These are phyloP conservation scores for Austroboletus olivaceoglutinosus DNA, from an alignment of 1,284 basidiomycete species.

Conservation along the genomic window DNA sequence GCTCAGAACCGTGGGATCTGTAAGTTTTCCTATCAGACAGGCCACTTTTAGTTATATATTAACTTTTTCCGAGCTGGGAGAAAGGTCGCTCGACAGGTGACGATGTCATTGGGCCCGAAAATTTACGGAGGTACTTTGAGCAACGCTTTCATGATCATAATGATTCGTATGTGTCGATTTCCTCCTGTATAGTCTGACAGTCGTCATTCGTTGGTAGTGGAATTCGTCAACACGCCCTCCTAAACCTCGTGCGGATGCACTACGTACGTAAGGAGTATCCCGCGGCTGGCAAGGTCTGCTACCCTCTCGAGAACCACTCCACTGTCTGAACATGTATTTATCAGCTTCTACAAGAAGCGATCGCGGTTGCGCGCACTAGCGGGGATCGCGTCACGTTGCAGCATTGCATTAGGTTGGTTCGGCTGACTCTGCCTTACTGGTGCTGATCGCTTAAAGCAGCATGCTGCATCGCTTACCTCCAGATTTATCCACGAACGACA, in stretches of 20 bases:
- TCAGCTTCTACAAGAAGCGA: constrained; percentile 71
- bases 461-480: constrained; percentile 66
- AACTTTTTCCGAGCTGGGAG: constrained; percentile 54
- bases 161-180: constrained; percentile 60
- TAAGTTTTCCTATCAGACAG: constrained; percentile 34
- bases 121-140: constrained; percentile 73
- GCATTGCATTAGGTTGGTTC: constrained; percentile 74
- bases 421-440: constrained; percentile 7
- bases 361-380: constrained; percentile 66
- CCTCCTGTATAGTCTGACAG: background rate
- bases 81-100: constrained; percentile 61
- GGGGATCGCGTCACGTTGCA: constrained; percentile 70
- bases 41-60: background rate
- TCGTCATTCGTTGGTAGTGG: constrained; percentile 46
- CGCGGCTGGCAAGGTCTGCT: constrained; percentile 61
- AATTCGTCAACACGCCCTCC: constrained; percentile 70
- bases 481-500: constrained; percentile 36
- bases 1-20: constrained; percentile 59
- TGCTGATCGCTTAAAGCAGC: constrained; percentile 37
- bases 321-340: constrained; percentile 3
- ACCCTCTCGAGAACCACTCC: background rate
- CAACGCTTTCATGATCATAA: constrained; percentile 75
- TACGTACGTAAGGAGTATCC: constrained; percentile 64
- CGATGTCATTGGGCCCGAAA: constrained; percentile 64
- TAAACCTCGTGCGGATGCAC: constrained; percentile 76